Percentiles rank a stretch among this genome's conserved stretches.
Conservation (phyloP, 345 rosid genomes). For the Aquilaria malaccensis region DNA sequence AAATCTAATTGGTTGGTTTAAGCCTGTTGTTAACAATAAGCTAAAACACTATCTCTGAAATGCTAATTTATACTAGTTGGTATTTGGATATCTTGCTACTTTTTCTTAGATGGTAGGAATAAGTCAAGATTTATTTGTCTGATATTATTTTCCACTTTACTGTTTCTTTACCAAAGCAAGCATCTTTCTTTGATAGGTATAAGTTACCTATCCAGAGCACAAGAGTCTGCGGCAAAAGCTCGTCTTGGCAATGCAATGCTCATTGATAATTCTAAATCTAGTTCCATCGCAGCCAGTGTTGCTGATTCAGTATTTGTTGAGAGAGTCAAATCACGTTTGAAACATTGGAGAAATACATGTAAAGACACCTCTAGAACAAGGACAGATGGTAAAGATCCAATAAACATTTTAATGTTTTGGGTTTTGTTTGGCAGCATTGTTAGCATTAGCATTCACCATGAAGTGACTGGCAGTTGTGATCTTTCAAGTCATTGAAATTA, state of each 20-base stretch:
- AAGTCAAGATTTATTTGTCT: neutral
- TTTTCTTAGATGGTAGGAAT: neutral
- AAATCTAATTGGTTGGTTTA: neutral
- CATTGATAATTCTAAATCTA: constrained; percentile 25
- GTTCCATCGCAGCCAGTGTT: constrained; percentile 35
- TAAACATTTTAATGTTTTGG: neutral
- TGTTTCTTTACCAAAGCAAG: neutral
- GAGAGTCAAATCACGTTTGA: constrained; percentile 62
- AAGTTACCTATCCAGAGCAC: constrained; percentile 78
- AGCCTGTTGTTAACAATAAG: neutral
- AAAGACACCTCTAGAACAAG: constrained; percentile 20
- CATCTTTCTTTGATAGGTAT: constrained; percentile 38
- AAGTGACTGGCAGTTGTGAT: too few relatives aligned
- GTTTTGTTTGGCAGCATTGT: neutral
- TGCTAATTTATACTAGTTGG: too few relatives aligned
- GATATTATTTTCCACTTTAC: neutral
- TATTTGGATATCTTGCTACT: too few relatives aligned
- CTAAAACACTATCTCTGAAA: too few relatives aligned
- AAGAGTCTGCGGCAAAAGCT: constrained; percentile 62
- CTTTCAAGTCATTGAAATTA: too few relatives aligned
- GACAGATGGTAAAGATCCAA: constrained; percentile 37
- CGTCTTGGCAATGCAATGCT: constrained; percentile 42
- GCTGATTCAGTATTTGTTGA: constrained; percentile 69
- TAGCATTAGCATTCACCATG: neutral
- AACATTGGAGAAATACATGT: constrained; percentile 58